Percentiles rank a stretch among this genome's conserved stretches.
Conservation (phyloP, 257 asterid species). For the Linderniella brevidens region DNA sequence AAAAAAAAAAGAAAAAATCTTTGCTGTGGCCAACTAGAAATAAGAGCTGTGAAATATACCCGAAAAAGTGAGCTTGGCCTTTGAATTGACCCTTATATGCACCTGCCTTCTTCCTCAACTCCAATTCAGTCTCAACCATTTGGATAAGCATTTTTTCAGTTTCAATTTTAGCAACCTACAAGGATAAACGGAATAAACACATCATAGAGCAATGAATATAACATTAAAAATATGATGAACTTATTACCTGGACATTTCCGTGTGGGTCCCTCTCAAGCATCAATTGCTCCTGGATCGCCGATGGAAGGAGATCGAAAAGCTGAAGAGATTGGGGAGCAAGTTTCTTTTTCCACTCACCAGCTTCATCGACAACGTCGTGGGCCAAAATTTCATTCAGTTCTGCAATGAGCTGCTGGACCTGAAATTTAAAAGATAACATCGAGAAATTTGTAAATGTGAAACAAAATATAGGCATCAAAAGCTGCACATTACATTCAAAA, state of each 20-base stretch:
- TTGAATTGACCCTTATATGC: conserved; percentile 49
- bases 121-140: conserved; percentile 96
- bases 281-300: conserved; percentile 85
- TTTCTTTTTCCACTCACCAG: conserved; percentile 78
- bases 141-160: conserved; percentile 88
- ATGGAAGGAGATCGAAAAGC: conserved; percentile 79
- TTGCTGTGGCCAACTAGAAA: neutral
- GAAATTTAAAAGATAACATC: conserved; percentile 14
- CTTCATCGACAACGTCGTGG: conserved; percentile 88
- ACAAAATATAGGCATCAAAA: conserved; percentile 1
- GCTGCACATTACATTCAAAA: conserved; percentile 1
- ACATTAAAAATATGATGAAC: conserved; percentile 9
- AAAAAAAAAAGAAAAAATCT: too few relatives aligned
- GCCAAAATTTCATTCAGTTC: conserved; percentile 95
- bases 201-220: neutral
- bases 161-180: conserved; percentile 92
- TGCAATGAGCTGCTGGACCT: conserved; percentile 89
- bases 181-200: neutral
- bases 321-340: conserved; percentile 48
- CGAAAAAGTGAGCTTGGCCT: conserved; percentile 95
- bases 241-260: conserved; percentile 95
- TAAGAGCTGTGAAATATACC: conserved; percentile 24
- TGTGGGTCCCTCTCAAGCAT: conserved; percentile 99
- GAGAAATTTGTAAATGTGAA: conserved; percentile 6
- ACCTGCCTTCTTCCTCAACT: conserved; percentile 45